phyloP scores from a whole-genome alignment of 768 basidiomycete genomes.

The Tulasnella calospora region DNA sequence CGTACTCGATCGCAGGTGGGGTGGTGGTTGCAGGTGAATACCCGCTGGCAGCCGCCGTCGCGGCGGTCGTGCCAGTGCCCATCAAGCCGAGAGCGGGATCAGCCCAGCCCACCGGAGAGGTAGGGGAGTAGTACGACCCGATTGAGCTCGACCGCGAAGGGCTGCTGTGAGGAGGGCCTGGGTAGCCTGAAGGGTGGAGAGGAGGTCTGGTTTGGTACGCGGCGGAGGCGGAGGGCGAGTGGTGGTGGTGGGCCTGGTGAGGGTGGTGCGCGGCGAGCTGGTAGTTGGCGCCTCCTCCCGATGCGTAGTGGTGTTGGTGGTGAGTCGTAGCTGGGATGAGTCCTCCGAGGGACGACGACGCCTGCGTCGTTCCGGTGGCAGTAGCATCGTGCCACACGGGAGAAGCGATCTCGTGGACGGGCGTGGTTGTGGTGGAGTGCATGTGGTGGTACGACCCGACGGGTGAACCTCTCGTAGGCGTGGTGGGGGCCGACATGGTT shows the following conservation, averaged over 20 bases:
- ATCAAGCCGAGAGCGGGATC: not conserved
- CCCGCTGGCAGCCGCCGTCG: not conserved
- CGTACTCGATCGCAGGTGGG: not conserved
- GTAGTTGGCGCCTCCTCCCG: not conserved
- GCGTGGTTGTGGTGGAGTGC: not conserved
- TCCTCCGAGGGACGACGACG: not conserved
- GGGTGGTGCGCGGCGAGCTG: not conserved
- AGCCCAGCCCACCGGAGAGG: not conserved
- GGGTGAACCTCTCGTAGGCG: not conserved
- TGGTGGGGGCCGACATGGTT: not conserved
- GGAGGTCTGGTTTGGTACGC: not conserved
- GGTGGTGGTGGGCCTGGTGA: not conserved
- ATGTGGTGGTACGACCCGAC: not conserved
- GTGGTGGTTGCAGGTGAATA: not conserved
- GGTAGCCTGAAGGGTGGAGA: not conserved
- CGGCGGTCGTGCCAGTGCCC: not conserved
- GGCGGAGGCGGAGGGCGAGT: not conserved
- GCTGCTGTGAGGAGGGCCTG: not conserved
- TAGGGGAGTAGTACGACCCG: not conserved
- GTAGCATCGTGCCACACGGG: not conserved
- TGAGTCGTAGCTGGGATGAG: not conserved
- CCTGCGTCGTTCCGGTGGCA: not conserved
- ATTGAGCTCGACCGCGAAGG: not conserved
- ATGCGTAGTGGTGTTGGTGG: not conserved
- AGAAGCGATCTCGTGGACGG: not conserved